These are phyloP conservation scores for Novymonas esmeraldas DNA, from an alignment of 208 protist genomes.

Conservation along the genomic window DNA sequence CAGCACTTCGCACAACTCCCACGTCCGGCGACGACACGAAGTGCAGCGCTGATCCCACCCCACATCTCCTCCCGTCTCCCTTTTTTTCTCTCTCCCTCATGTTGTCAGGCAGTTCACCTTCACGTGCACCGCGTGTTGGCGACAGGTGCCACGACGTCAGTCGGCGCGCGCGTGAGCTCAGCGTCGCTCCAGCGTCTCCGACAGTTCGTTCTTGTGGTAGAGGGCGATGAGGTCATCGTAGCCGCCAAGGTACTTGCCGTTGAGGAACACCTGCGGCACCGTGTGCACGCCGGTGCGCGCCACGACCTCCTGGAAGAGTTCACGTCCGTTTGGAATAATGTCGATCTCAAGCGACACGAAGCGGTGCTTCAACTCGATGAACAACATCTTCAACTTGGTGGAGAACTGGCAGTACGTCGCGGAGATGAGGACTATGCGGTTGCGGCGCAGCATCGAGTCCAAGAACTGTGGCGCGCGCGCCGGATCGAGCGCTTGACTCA, in stretches of 20 bases:
- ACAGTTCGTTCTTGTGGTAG: conserved; percentile 64
- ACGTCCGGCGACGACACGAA: no score
- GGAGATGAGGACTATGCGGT: conserved; percentile 82
- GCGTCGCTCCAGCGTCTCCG: conserved; percentile 54
- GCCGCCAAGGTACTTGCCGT: conserved; percentile 82
- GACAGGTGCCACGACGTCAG: not conserved
- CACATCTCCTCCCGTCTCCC: no score
- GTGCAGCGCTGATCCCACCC: no score
- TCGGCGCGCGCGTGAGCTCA: conserved; percentile 2
- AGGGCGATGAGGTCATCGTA: conserved; percentile 86
- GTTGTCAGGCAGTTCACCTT: no score
- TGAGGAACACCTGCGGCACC: conserved; percentile 84
- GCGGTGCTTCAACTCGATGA: conserved; percentile 82
- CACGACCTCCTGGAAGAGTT: conserved; percentile 81
- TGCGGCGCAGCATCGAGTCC: conserved; percentile 74
- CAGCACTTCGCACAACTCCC: no score
- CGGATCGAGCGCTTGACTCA: conserved; percentile 55
- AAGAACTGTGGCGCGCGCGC: conserved; percentile 80
- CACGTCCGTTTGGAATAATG: conserved; percentile 86
- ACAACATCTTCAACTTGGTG: conserved; percentile 79
- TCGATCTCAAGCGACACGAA: conserved; percentile 90
- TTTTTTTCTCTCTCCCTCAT: no score
- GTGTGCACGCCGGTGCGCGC: conserved; percentile 72
- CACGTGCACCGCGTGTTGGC: no score
- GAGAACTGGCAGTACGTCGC: conserved; percentile 91